phyloP scores from a whole-genome alignment of 768 basidiomycete species.

The Russula earlei region DNA sequence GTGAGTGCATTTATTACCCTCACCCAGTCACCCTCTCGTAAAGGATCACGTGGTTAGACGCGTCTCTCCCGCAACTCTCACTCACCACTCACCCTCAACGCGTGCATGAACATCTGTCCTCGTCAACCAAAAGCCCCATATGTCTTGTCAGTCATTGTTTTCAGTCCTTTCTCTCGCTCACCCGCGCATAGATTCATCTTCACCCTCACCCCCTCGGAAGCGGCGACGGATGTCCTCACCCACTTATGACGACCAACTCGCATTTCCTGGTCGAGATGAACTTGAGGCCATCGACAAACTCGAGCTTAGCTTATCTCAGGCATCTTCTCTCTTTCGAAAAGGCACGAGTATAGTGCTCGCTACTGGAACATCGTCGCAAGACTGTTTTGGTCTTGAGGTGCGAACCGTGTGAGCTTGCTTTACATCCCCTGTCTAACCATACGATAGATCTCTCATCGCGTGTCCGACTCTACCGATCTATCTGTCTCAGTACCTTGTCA shows the following conservation, averaged over 20 bases:
- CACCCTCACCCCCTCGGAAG: conserved; percentile 48
- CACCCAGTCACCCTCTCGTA: too few species aligned
- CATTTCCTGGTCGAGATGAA: conserved; percentile 37
- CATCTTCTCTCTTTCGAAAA: background rate
- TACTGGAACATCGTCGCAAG: background rate
- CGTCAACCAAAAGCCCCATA: background rate
- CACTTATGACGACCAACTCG: conserved; percentile 37
- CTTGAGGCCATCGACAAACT: background rate
- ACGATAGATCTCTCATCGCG: background rate
- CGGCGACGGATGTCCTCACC: conserved; percentile 55
- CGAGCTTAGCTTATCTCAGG: conserved; percentile 8
- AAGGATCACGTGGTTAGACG: background rate
- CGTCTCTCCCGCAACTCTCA: background rate
- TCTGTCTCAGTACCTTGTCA: background rate
- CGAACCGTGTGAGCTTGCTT: background rate
- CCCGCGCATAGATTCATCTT: conserved; percentile 21
- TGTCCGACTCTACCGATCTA: background rate
- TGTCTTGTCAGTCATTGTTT: background rate
- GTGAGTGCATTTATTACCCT: too few species aligned
- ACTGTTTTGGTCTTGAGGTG: background rate
- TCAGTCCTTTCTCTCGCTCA: background rate
- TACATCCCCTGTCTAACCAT: background rate
- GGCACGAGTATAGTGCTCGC: background rate
- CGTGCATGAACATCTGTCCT: background rate
- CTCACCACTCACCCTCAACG: background rate